phyloP scores from a whole-genome alignment of 768 basidiomycete species.

The Tricholomella constricta region DNA sequence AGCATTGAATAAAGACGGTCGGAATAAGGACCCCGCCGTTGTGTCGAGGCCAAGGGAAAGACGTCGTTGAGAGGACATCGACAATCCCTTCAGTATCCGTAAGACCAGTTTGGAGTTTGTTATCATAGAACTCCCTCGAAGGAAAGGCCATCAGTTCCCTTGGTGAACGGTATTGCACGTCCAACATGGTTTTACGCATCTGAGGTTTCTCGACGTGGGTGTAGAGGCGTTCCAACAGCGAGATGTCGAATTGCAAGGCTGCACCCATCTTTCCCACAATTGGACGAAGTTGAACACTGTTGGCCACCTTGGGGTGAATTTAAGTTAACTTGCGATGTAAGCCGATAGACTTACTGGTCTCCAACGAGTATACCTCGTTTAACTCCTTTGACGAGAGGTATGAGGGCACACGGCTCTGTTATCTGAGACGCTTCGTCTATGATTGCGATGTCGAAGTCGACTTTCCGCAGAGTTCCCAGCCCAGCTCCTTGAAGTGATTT shows the following conservation, averaged over 20 bases:
- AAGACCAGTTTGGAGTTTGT: slow-evolving; percentile 49
- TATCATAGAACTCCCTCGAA: slow-evolving; percentile 64
- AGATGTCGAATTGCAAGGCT: slow-evolving; percentile 58
- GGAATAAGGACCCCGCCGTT: slow-evolving; percentile 43
- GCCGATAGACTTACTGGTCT: slow-evolving; percentile 73
- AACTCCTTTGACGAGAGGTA: slow-evolving; percentile 68
- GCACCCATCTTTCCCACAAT: slow-evolving; percentile 62
- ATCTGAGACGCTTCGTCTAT: slow-evolving; percentile 76
- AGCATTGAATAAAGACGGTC: slow-evolving; percentile 60
- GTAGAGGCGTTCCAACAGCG: slow-evolving; percentile 63
- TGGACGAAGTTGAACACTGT: slow-evolving; percentile 67
- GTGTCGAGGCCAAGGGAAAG: slow-evolving; percentile 60
- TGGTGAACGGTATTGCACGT: slow-evolving; percentile 71
- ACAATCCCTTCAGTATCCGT: slow-evolving; percentile 37
- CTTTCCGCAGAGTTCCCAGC: slow-evolving; percentile 55
- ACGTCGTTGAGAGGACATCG: slow-evolving; percentile 35
- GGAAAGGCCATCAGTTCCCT: slow-evolving; percentile 60
- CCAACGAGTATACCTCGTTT: slow-evolving; percentile 62
- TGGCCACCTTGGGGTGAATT: too few relatives aligned
- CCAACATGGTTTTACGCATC: slow-evolving; percentile 61
- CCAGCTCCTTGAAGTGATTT: slow-evolving; percentile 44
- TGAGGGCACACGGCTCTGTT: slow-evolving; percentile 65
- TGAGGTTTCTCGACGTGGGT: slow-evolving; percentile 33
- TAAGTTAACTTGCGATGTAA: too few relatives aligned
- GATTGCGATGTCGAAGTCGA: slow-evolving; percentile 59